Conservation (phyloP, 805 yeast species). For the Wickerhamiella alocasiicola region DNA sequence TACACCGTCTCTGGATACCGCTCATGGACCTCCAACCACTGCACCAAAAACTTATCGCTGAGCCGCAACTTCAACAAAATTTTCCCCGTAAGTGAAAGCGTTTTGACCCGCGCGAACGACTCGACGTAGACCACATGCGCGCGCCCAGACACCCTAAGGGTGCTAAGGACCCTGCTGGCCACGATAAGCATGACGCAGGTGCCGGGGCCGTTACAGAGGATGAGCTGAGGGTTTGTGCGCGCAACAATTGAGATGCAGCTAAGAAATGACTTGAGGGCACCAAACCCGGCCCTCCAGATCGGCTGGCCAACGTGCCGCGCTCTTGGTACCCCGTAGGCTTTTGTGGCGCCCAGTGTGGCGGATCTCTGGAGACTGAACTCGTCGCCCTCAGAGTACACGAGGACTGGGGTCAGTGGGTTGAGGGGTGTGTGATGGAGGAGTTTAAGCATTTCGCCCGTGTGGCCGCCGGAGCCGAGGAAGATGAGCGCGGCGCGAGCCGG, state of each 20-base stretch:
- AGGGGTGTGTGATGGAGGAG: conserved; percentile 35
- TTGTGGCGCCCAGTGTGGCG: conserved; percentile 7
- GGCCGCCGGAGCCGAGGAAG: conserved; percentile 92
- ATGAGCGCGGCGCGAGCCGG: conserved; percentile 29
- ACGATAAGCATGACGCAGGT: conserved; percentile 45
- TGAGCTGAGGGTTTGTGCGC: conserved; percentile 30
- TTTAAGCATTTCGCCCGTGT: conserved; percentile 89
- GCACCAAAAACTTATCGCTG: conserved; percentile 71
- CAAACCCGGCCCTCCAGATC: conserved; percentile 34
- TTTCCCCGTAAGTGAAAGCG: conserved; percentile 64
- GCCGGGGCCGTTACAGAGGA: conserved; percentile 71
- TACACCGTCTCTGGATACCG: conserved; percentile 53
- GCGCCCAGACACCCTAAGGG: conserved; percentile 9
- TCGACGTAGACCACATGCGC: conserved; percentile 70
- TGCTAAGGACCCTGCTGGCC: conserved; percentile 30
- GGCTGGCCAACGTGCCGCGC: conserved; percentile 40
- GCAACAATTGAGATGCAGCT: conserved; percentile 25
- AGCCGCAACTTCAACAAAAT: conserved; percentile 61
- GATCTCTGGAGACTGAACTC: conserved; percentile 33
- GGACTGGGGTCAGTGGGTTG: conserved; percentile 20
- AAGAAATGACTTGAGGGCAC: conserved; percentile 32
- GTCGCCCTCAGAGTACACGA: conserved; percentile 41
- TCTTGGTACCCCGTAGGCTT: conserved; percentile 4
- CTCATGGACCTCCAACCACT: conserved; percentile 58
- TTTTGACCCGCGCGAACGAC: conserved; percentile 69